These are phyloP conservation scores for Acer campestre DNA, from an alignment of 345 rosid species.

Conservation along the genomic window DNA sequence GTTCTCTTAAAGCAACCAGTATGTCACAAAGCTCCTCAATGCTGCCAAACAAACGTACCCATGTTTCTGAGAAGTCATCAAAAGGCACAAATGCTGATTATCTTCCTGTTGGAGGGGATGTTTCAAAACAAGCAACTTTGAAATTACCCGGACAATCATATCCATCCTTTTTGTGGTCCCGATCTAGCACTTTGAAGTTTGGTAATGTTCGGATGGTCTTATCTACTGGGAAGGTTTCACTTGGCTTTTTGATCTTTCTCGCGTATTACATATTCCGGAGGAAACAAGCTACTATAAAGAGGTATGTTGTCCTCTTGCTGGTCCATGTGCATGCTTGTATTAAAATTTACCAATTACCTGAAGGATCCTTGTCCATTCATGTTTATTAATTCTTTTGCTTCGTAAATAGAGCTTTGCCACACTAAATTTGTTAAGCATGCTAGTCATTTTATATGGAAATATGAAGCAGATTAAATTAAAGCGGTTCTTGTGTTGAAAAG, in stretches of 20 bases:
- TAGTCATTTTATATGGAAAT: background rate
- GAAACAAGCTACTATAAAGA: constrained; percentile 51
- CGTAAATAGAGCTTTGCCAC: background rate
- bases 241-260: constrained; percentile 60
- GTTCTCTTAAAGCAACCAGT: constrained; percentile 43
- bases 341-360: background rate
- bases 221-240: constrained; percentile 54
- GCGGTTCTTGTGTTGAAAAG: background rate
- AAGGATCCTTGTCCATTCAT: background rate
- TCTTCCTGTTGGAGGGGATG: constrained; percentile 25
- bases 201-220: constrained; percentile 46
- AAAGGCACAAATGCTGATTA: constrained; percentile 21
- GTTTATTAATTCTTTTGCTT: background rate
- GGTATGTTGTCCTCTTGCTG: constrained; percentile 40
- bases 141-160: constrained; percentile 38
- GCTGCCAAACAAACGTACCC: constrained; percentile 14
- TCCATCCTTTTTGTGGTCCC: constrained; percentile 60
- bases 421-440: background rate
- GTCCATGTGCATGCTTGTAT: background rate
- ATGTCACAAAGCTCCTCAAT: constrained; percentile 23
- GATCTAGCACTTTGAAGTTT: constrained; percentile 52
- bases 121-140: constrained; percentile 37
- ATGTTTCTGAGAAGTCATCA: constrained; percentile 29
- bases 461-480: background rate
- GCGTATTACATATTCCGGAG: constrained; percentile 47